Percentiles rank a stretch among this genome's conserved stretches.
Conservation (phyloP, 1,139 yeast genomes). For the Blastobotrys illinoisensis region DNA sequence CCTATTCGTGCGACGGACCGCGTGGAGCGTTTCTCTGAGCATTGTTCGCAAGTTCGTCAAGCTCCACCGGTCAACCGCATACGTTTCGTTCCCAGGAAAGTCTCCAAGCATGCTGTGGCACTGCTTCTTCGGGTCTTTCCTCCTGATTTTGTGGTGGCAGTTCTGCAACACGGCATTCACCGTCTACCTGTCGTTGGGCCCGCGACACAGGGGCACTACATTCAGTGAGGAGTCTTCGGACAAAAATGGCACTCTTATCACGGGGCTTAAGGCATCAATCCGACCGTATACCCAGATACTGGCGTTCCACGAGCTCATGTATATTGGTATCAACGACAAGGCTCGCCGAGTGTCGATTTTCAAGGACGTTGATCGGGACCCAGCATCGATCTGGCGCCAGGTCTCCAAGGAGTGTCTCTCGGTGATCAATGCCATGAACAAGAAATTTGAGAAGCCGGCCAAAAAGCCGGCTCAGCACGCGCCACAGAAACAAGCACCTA, state of each 20-base stretch:
- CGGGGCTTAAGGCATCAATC: constrained; percentile 54
- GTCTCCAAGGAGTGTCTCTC: constrained; percentile 21
- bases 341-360: constrained; percentile 33
- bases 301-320: constrained; percentile 37
- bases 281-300: constrained; percentile 46
- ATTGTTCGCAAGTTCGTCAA: constrained; percentile 28
- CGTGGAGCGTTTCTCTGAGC: constrained; percentile 41
- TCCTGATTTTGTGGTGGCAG: constrained; percentile 52
- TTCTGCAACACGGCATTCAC: constrained; percentile 56
- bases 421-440: constrained; percentile 16
- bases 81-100: constrained; percentile 34
- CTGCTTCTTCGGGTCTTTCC: constrained; percentile 38
- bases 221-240: constrained; percentile 64
- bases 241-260: constrained; percentile 56
- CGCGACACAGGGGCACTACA: constrained; percentile 67
- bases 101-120: constrained; percentile 38
- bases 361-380: constrained; percentile 30
- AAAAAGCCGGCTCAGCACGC: constrained; percentile 5
- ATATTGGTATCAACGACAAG: constrained; percentile 28
- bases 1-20: constrained; percentile 37
- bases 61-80: constrained; percentile 33
- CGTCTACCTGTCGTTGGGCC: constrained; percentile 77
- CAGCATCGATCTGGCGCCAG: constrained; percentile 23
- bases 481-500: constrained; percentile 4
- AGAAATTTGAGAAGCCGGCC: constrained; percentile 12